Conservation (phyloP, 1,139 yeast species). For the Ashbya aceris region DNA sequence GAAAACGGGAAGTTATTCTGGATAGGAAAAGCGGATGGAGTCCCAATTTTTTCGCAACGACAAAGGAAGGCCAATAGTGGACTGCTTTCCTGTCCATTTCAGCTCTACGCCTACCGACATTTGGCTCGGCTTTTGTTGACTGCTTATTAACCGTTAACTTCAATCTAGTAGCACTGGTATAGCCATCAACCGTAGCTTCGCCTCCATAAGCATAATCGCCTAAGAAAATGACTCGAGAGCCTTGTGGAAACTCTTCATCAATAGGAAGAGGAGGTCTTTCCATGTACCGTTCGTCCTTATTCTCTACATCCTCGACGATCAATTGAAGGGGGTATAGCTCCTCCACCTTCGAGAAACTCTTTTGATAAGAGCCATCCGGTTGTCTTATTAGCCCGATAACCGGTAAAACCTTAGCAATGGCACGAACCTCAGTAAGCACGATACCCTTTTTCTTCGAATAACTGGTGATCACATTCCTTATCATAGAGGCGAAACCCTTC, state of each 20-base stretch:
- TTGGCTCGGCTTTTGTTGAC: slow-evolving; percentile 47
- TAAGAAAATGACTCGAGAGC: slow-evolving; percentile 65
- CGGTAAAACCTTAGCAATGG: slow-evolving; percentile 58
- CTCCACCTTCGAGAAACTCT: slow-evolving; percentile 46
- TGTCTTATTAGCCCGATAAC: slow-evolving; percentile 74
- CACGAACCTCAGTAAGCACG: slow-evolving; percentile 42
- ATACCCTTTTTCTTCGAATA: slow-evolving; percentile 51
- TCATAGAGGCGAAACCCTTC: slow-evolving; percentile 34
- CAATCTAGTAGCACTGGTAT: slow-evolving; percentile 39
- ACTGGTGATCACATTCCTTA: slow-evolving; percentile 30
- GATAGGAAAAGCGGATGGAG: slow-evolving; percentile 62
- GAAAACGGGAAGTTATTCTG: slow-evolving; percentile 63
- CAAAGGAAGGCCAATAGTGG: slow-evolving; percentile 58
- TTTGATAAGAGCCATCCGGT: slow-evolving; percentile 66
- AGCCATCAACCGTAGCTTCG: slow-evolving; percentile 65
- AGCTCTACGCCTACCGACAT: slow-evolving; percentile 52
- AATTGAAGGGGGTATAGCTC: slow-evolving; percentile 67
- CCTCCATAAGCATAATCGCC: slow-evolving; percentile 89
- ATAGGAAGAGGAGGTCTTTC: slow-evolving; percentile 73
- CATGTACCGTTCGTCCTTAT: slow-evolving; percentile 63
- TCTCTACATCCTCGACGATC: slow-evolving; percentile 63
- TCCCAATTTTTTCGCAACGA: slow-evolving; percentile 50
- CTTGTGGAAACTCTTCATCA: slow-evolving; percentile 71
- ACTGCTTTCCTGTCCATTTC: slow-evolving; percentile 46
- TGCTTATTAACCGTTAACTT: slow-evolving; percentile 50